Base-by-base conservation (phyloP, 805 yeast species). In the Candida silvatica region DNA sequence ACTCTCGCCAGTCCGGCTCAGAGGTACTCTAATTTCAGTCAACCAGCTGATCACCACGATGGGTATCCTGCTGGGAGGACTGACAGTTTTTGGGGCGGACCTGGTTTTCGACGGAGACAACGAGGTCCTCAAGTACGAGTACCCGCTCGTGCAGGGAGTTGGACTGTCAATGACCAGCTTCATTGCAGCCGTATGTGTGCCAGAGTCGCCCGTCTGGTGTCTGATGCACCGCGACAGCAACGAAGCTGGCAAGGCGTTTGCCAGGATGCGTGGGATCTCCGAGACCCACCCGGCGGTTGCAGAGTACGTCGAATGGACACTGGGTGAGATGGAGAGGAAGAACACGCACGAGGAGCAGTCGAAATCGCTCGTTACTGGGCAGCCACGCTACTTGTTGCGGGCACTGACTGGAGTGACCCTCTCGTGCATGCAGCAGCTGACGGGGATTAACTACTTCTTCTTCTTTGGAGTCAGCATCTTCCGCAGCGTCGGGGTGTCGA, bases 391-490 rank as follows among this genome's bases (percentile, higher is more conserved):
- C 27, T 33, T 54, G 5, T 24, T 42, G 14, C 45, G 63, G 29
- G 43, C 51, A 1, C 15, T 57, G 2, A 48, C 56, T 0, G 65
- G 65, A 1, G 45, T 56, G 27, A 28, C 42, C 3, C 32, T 60
- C 5, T 37, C 51, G 23, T 47, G 48, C 28, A 48, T 57, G 24
- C 65, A 60, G 42, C 85, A 78, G 51, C 63, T 74, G 47, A 66
- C 74, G 22, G 86, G 86, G 40, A 68, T 76, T 36, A 78, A 78
- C 58, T 78, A 74, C 56, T 74, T 78, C 44, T 76, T 79, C 61
- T 77, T 74, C 55, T 78, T 71, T 45, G 79, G 81, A 31, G 70
- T 78, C n/a, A 57, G 70, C 8, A 66, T 78, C 38, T 77, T 80
- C 50, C 54, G 57, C 18, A 40, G 43, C 27, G 73, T 74, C 24